These are phyloP conservation scores for Sarocladiaceae sp. DNA, from an alignment of 2,329 filamentous ascomycete genomes.

Conservation along the genomic window DNA sequence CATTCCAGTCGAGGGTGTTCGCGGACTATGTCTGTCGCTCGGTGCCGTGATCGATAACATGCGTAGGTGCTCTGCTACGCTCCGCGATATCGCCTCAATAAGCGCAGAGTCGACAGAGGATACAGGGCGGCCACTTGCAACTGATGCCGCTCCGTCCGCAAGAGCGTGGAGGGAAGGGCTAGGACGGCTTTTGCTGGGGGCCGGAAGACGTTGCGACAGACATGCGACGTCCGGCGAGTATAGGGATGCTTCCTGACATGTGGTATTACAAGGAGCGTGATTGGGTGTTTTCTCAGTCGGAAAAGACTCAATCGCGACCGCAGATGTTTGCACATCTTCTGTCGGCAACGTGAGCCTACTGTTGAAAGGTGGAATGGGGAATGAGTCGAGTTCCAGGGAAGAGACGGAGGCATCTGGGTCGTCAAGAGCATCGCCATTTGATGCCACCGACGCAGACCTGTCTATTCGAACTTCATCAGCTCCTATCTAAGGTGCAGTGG, in stretches of 20 bases:
- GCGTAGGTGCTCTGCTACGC: slow-evolving; percentile 37
- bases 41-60: slow-evolving; percentile 25
- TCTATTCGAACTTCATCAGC: not conserved
- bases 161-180: slow-evolving; percentile 8
- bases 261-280: too few relatives aligned
- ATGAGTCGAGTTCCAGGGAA: slow-evolving; percentile 18
- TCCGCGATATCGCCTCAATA: slow-evolving; percentile 38
- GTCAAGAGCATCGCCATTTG: slow-evolving; percentile 7
- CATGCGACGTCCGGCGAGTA: too few relatives aligned
- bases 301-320: too few relatives aligned
- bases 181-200: not conserved
- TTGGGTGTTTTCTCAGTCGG: too few relatives aligned
- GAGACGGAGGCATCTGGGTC: slow-evolving; percentile 11
- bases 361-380: slow-evolving; percentile 14
- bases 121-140: slow-evolving; percentile 19
- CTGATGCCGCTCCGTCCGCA: slow-evolving; percentile 11
- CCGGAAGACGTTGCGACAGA: not conserved
- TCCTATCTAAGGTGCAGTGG: not conserved
- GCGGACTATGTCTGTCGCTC: not conserved
- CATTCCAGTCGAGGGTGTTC: not conserved
- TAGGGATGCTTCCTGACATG: too few relatives aligned
- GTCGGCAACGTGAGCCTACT: too few relatives aligned
- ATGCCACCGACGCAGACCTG: slow-evolving; percentile 5
- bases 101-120: slow-evolving; percentile 29
- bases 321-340: too few relatives aligned